phyloP scores from a whole-genome alignment of 805 yeast genomes.

The Candida incommunis region DNA sequence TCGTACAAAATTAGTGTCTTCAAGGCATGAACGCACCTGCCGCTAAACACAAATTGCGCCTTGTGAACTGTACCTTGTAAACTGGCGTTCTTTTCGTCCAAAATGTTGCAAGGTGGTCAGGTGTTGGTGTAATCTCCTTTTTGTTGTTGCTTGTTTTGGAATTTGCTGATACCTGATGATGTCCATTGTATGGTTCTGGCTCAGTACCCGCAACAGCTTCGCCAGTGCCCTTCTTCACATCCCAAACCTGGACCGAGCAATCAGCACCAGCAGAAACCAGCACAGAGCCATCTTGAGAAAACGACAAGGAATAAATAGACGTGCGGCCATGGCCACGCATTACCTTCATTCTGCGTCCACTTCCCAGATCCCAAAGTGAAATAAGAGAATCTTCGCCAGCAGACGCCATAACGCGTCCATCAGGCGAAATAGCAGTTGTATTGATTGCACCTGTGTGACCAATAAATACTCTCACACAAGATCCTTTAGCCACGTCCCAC shows the following conservation, averaged over 20 bases:
- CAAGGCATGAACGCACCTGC: constrained; percentile 68
- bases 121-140: constrained; percentile 64
- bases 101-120: constrained; percentile 86
- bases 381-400: constrained; percentile 89
- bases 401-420: constrained; percentile 91
- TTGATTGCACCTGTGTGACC: constrained; percentile 89
- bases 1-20: no score
- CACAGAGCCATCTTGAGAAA: constrained; percentile 77
- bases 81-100: constrained; percentile 92
- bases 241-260: constrained; percentile 91
- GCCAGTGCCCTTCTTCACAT: constrained; percentile 68
- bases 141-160: constrained; percentile 23
- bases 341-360: constrained; percentile 74
- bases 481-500: constrained; percentile 94
- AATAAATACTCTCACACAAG: constrained; percentile 77
- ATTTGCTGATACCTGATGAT: constrained; percentile 4
- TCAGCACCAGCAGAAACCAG: constrained; percentile 86
- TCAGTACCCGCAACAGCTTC: constrained; percentile 74
- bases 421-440: constrained; percentile 81
- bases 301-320: constrained; percentile 71
- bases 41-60: constrained; percentile 80
- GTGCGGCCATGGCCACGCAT: constrained; percentile 93
- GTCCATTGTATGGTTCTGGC: constrained; percentile 47
- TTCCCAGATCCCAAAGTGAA: constrained; percentile 86
- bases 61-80: constrained; percentile 81